A percentile compares a stretch with the other conserved stretches of the same genome.
Conservation (phyloP, 2,329 filamentous ascomycete species). For the Cordyceps javanica region DNA sequence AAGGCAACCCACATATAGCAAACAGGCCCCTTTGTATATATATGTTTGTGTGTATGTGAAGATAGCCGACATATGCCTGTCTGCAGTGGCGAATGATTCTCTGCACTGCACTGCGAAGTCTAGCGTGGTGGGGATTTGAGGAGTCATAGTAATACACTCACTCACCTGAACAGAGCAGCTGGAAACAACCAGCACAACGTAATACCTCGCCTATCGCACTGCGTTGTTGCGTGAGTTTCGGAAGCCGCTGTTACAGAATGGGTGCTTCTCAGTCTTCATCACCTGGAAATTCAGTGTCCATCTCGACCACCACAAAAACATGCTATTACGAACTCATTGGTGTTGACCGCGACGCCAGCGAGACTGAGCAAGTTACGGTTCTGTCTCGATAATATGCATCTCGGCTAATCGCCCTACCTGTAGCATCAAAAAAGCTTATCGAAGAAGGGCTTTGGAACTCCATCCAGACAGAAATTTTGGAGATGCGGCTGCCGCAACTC, state of each 20-base stretch:
- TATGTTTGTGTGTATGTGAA: too few species aligned
- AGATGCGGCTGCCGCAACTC: constrained; percentile 76
- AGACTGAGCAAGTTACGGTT: constrained; percentile 62
- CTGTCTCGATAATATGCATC: neutral
- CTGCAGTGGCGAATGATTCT: too few species aligned
- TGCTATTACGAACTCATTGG: constrained; percentile 84
- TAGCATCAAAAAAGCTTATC: constrained; percentile 90
- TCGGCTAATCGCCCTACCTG: neutral
- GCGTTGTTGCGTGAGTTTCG: neutral
- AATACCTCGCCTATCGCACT: neutral
- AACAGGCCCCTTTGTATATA: too few species aligned
- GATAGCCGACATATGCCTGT: too few species aligned
- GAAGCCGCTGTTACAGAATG: constrained; percentile 30
- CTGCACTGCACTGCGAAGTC: neutral
- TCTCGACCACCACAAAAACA: constrained; percentile 49
- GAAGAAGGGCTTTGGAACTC: constrained; percentile 81
- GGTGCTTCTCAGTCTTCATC: constrained; percentile 50
- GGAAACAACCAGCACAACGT: neutral
- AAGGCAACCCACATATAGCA: too few species aligned
- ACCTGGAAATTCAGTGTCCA: constrained; percentile 24
- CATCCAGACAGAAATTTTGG: constrained; percentile 93
- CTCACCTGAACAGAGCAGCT: neutral
- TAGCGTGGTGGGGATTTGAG: constrained; percentile 1
- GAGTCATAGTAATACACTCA: neutral
- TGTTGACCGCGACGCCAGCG: constrained; percentile 64